Evolutionary conservation across 1,284 basidiomycete species (phyloP).

Genomic region (Ustilago trichophora): DNA sequence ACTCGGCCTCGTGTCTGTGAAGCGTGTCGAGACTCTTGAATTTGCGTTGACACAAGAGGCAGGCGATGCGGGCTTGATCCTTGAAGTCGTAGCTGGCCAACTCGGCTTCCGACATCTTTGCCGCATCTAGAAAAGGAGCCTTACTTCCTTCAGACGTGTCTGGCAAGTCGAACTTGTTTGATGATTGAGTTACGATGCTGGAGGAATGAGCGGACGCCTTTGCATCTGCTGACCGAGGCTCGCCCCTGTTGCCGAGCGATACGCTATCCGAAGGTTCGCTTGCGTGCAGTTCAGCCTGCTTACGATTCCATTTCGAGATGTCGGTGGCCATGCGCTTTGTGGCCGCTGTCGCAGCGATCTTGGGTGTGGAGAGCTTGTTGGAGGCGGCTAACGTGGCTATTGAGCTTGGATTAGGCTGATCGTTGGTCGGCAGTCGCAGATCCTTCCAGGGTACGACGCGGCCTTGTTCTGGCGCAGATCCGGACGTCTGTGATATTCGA

Average conservation of each 20-base stretch:
- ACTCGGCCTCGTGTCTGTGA: slow-evolving; percentile 28
- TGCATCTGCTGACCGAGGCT: too few species aligned
- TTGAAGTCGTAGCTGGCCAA: slow-evolving; percentile 30
- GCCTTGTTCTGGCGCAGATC: too few species aligned
- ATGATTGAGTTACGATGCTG: too few species aligned
- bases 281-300: slow-evolving; percentile 36
- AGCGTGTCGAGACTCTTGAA: slow-evolving; percentile 43
- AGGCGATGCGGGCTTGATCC: slow-evolving; percentile 31
- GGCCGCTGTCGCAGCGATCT: slow-evolving; percentile 5
- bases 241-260: too few species aligned
- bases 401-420: neutral
- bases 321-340: slow-evolving; percentile 29
- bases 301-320: slow-evolving; percentile 43
- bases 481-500: too few species aligned
- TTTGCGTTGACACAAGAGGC: slow-evolving; percentile 47
- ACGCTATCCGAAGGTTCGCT: neutral
- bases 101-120: slow-evolving; percentile 11
- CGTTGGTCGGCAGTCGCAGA: slow-evolving; percentile 1
- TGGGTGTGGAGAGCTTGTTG: neutral
- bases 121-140: too few species aligned
- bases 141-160: too few species aligned
- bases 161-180: too few species aligned
- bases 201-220: too few species aligned
- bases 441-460: slow-evolving; percentile 11
- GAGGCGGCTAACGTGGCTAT: neutral